Percentiles rank a stretch among this genome's conserved stretches.
Evolutionary conservation across 2,329 filamentous ascomycete genomes (phyloP).

Genomic region (Metarhizium guizhouense): DNA sequence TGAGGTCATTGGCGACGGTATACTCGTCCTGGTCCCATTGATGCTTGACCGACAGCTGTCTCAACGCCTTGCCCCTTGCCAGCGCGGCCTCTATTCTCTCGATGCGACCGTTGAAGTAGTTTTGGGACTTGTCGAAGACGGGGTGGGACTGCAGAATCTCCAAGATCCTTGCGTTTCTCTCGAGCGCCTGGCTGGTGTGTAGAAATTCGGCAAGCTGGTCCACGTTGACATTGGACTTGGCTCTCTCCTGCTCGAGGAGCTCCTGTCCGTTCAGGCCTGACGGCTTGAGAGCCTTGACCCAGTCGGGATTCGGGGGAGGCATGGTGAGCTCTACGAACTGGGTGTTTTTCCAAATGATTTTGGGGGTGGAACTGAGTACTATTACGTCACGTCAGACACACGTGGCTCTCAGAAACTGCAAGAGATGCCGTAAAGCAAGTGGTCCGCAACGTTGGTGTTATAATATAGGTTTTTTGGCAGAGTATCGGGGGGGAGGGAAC

Average conservation of each 20-base stretch:
- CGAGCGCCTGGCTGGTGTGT: conserved; percentile 56
- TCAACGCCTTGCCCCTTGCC: conserved; percentile 60
- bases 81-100: conserved; percentile 63
- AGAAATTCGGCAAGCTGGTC: conserved; percentile 60
- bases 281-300: conserved; percentile 26
- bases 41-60: conserved; percentile 56
- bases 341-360: background rate
- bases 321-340: conserved; percentile 6
- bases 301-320: conserved; percentile 21
- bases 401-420: background rate
- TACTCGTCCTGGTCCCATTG: conserved; percentile 62
- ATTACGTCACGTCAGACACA: background rate
- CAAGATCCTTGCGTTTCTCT: conserved; percentile 51
- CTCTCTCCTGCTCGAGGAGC: conserved; percentile 59
- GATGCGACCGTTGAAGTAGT: conserved; percentile 63
- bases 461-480: background rate
- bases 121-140: conserved; percentile 70
- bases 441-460: background rate
- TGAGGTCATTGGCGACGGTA: conserved; percentile 54
- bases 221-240: conserved; percentile 56
- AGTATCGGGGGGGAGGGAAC: background rate
- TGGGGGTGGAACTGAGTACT: too few relatives aligned
- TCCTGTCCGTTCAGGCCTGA: conserved; percentile 59
- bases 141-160: conserved; percentile 57
- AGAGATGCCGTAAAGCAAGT: background rate